phyloP scores from a whole-genome alignment of 1,284 basidiomycete genomes.

The Melampsora abietis-canadensis region DNA sequence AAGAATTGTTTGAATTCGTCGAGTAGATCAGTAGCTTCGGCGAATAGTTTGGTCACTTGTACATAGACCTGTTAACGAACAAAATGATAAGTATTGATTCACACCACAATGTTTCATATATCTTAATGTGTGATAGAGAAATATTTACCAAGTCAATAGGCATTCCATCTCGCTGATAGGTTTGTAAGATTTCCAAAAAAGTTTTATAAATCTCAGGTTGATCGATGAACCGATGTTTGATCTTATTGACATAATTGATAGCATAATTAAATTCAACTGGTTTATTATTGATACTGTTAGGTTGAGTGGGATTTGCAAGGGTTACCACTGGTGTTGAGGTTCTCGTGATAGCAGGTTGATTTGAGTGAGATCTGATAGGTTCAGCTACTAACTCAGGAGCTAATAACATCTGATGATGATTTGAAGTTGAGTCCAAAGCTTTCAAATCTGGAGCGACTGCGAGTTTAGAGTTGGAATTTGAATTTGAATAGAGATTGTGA shows the following conservation, averaged over 20 bases:
- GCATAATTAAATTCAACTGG: conserved; percentile 44
- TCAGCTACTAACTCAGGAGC: background rate
- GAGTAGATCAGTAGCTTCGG: conserved; percentile 26
- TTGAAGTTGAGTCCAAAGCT: conserved; percentile 11
- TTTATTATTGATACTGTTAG: conserved; percentile 25
- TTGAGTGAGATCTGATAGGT: conserved; percentile 16
- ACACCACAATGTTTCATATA: too few relatives aligned
- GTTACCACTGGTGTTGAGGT: background rate
- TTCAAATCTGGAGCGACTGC: conserved; percentile 13
- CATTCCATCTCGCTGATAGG: conserved; percentile 41
- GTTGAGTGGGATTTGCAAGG: background rate
- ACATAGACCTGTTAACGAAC: conserved; percentile 28
- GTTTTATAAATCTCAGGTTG: conserved; percentile 44
- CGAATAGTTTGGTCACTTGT: conserved; percentile 37
- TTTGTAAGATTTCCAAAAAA: conserved; percentile 43
- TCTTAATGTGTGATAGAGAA: too few relatives aligned
- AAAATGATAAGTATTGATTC: background rate
- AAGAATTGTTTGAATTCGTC: conserved; percentile 43
- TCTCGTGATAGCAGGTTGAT: conserved; percentile 5
- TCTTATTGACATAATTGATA: conserved; percentile 44
- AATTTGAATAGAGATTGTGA: background rate
- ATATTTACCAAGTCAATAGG: conserved; percentile 35
- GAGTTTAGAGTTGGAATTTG: conserved; percentile 8
- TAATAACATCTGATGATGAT: conserved; percentile 6
- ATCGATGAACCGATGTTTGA: conserved; percentile 42